These are phyloP conservation scores for Aspergillus brunneoviolaceus DNA, from an alignment of 2,329 filamentous ascomycete genomes.

Conservation along the genomic window DNA sequence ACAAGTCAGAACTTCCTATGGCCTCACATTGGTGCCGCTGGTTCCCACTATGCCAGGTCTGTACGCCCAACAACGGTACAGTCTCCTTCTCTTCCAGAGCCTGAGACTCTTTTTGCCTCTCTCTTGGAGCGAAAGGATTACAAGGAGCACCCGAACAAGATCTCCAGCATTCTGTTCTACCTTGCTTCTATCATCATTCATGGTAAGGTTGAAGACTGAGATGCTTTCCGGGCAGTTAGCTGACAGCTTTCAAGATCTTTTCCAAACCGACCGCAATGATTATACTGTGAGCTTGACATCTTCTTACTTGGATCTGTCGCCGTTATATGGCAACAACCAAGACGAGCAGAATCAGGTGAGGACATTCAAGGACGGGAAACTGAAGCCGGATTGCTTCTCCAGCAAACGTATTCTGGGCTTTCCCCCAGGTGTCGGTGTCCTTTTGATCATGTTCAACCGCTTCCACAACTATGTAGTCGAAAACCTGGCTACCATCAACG, in stretches of 20 bases:
- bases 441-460: conserved; percentile 67
- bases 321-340: conserved; percentile 68
- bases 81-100: conserved; percentile 62
- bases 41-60: conserved; percentile 67
- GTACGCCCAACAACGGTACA: conserved; percentile 59
- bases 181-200: conserved; percentile 68
- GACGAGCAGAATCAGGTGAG: conserved; percentile 63
- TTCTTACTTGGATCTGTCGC: conserved; percentile 72
- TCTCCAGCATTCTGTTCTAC: conserved; percentile 74
- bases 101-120: conserved; percentile 66
- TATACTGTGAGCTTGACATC: conserved; percentile 65
- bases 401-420: conserved; percentile 65
- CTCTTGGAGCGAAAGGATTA: conserved; percentile 64
- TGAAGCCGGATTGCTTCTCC: conserved; percentile 70
- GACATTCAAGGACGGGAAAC: conserved; percentile 63
- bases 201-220: conserved; percentile 29
- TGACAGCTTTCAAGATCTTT: conserved; percentile 53
- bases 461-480: conserved; percentile 70
- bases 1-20: conserved; percentile 56
- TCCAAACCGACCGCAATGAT: conserved; percentile 64
- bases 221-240: background rate
- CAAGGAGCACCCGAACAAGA: conserved; percentile 66
- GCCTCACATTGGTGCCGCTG: conserved; percentile 64
- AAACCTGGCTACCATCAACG: conserved; percentile 65
- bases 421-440: conserved; percentile 65